Percentiles rank a stretch among this genome's conserved stretches.
phyloP scores from a whole-genome alignment of 164 flowering plant genomes.

The Cinnamomum micranthum region DNA sequence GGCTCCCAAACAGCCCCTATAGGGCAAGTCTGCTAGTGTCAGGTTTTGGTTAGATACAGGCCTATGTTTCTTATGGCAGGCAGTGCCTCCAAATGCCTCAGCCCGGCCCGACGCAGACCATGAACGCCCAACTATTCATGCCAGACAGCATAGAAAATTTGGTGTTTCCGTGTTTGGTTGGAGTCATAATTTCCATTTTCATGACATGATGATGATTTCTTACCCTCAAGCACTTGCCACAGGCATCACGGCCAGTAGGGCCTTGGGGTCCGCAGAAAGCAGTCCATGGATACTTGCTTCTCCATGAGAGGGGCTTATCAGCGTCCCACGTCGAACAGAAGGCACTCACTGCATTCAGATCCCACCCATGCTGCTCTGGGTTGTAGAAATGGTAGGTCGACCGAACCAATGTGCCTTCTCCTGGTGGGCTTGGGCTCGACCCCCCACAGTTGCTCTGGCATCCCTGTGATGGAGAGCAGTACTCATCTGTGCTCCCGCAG shows the following conservation, averaged over 20 bases:
- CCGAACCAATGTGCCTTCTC: constrained; percentile 27
- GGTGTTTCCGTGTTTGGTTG: too few species aligned
- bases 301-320: constrained; percentile 35
- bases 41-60: too few species aligned
- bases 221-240: constrained; percentile 42
- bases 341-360: constrained; percentile 30
- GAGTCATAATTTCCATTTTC: too few species aligned
- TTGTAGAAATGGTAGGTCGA: constrained; percentile 45
- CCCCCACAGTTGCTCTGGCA: constrained; percentile 1
- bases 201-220: constrained; percentile 1
- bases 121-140: too few species aligned
- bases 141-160: too few species aligned
- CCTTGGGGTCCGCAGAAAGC: constrained; percentile 43
- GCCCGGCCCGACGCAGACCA: too few species aligned
- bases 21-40: too few species aligned
- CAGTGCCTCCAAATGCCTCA: too few species aligned
- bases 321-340: constrained; percentile 50
- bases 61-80: too few species aligned
- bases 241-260: constrained; percentile 31
- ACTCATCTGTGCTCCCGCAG: background rate
- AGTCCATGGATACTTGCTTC: constrained; percentile 36
- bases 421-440: background rate
- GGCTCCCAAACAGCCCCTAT: too few species aligned
- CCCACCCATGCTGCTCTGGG: constrained; percentile 37
- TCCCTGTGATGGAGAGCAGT: background rate